Percentiles rank a stretch among this genome's conserved stretches.
phyloP scores from a whole-genome alignment of 1,284 basidiomycete genomes.

The Irpex sp. region DNA sequence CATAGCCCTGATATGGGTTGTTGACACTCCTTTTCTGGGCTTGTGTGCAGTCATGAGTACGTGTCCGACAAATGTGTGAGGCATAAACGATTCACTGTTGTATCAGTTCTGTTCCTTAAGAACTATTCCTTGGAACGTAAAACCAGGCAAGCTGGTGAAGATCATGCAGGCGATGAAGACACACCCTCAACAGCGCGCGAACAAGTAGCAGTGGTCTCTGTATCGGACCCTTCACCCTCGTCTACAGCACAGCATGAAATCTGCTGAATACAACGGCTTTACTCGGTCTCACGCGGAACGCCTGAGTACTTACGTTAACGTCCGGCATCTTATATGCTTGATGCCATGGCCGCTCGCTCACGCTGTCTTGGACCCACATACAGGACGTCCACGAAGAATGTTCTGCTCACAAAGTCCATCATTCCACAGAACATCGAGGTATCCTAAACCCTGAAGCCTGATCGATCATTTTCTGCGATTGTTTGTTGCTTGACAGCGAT shows the following conservation, averaged over 20 bases:
- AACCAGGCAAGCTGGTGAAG: not conserved
- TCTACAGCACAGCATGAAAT: not conserved
- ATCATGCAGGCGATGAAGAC: not conserved
- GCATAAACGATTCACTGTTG: not conserved
- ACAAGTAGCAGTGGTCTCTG: not conserved
- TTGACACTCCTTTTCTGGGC: slow-evolving; percentile 52
- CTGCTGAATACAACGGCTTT: not conserved
- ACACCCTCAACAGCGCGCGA: not conserved
- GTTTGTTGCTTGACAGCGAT: not conserved
- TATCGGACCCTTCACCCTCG: not conserved
- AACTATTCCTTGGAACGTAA: slow-evolving; percentile 12
- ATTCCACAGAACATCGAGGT: too few relatives aligned
- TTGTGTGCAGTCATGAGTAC: slow-evolving; percentile 50
- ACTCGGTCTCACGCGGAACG: too few relatives aligned
- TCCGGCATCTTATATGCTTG: too few relatives aligned
- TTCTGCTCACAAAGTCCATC: not conserved
- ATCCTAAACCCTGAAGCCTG: not conserved
- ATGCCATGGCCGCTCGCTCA: too few relatives aligned
- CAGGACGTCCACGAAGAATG: not conserved
- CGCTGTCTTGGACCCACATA: not conserved
- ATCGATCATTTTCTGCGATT: not conserved
- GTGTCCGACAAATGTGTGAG: slow-evolving; percentile 14
- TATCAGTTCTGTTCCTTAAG: slow-evolving; percentile 13
- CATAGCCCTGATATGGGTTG: slow-evolving; percentile 66
- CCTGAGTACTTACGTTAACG: too few relatives aligned